phyloP scores from a whole-genome alignment of 371 early-diverging fungal species.

The Rhizopus arrhizus region DNA sequence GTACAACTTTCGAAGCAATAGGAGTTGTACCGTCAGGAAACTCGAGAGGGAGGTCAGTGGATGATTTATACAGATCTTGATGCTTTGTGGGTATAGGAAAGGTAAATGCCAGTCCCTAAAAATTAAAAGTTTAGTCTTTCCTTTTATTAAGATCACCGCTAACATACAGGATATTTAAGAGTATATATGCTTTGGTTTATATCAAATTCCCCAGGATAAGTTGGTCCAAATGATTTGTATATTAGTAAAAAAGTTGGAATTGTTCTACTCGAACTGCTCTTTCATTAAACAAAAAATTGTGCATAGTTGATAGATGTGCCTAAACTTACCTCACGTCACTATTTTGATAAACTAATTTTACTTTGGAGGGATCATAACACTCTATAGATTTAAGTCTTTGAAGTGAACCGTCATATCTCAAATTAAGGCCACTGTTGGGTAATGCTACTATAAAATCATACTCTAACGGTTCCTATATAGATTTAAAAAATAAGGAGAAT shows the following conservation, averaged over 20 bases:
- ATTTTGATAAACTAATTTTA: slow-evolving; percentile 65
- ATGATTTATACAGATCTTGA: slow-evolving; percentile 48
- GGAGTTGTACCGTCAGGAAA: slow-evolving; percentile 82
- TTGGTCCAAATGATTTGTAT: slow-evolving; percentile 75
- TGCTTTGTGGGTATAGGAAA: slow-evolving; percentile 73
- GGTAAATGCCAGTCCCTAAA: slow-evolving; percentile 69
- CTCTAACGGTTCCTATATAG: slow-evolving; percentile 56
- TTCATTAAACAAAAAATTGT: slow-evolving; percentile 1
- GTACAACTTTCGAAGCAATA: slow-evolving; percentile 63
- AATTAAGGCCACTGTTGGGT: slow-evolving; percentile 61
- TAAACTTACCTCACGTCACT: slow-evolving; percentile 62
- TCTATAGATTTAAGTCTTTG: slow-evolving; percentile 69
- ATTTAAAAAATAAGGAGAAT: slow-evolving; percentile 4
- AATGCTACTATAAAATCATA: slow-evolving; percentile 66
- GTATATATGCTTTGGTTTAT: slow-evolving; percentile 56
- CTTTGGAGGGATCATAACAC: slow-evolving; percentile 63
- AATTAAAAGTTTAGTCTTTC: not conserved
- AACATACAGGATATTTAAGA: slow-evolving; percentile 69
- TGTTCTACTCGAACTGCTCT: slow-evolving; percentile 58
- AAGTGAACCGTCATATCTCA: slow-evolving; percentile 64
- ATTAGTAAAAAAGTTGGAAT: slow-evolving; percentile 70
- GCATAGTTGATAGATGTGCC: not conserved
- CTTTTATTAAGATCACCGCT: not conserved
- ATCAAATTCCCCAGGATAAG: slow-evolving; percentile 71
- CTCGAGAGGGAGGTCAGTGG: slow-evolving; percentile 66